Evolutionary conservation across 2,329 filamentous ascomycete genomes (phyloP), one percentile per base, ranked within the genome.

Genomic region (Cytospora piceae): DNA sequence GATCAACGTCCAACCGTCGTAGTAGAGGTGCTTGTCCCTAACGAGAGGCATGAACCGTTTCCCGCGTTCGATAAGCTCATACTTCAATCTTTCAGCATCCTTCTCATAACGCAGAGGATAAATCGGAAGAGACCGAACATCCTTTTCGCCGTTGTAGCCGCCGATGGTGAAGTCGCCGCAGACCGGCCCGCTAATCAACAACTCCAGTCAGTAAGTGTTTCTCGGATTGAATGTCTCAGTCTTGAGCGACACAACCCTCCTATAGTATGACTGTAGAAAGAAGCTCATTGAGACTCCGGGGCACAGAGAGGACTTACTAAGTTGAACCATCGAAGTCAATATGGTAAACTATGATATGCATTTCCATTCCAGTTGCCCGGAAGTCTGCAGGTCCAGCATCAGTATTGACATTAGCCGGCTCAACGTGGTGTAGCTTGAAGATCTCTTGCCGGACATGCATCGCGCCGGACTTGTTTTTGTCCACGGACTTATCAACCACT

Each of bases 101-200:
- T 57, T 58, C 2, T 58, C 61, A 32, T 42, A 64, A 17, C 61
- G 55, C 7, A 58, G 32, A 31, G 61, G 61, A 8, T 58, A 59
- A 7, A 34, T 51, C 14, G 20, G 14, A 12, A 64, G 20, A 11
- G n/a, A 42, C 3, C 61, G 24, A 11, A 64, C 54, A 6, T 64
- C 46, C 31, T 59, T 58, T n/a, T 64, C 61, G 3, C 55, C 61
- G 6, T 17, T 22, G 17, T 64, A 64, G 15, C 39, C 42, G 0
- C 1, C 1, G 3, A 64, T 53, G 2, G 4, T 0, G 8, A 31
- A 24, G 2, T 2, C 1, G 12, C 8, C n/a, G 4, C n/a, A 2
- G 5, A 22, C 3, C 0, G 52, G 27, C 1, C 54, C 54, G 11
- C 27, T 29, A 29, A 29, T 5, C 27, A 29, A 29, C 27, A 29